Evolutionary conservation across 352 stramenopile genomes (phyloP), one percentile per base, ranked within the genome.

Genomic region (Pythium rishiriense): DNA sequence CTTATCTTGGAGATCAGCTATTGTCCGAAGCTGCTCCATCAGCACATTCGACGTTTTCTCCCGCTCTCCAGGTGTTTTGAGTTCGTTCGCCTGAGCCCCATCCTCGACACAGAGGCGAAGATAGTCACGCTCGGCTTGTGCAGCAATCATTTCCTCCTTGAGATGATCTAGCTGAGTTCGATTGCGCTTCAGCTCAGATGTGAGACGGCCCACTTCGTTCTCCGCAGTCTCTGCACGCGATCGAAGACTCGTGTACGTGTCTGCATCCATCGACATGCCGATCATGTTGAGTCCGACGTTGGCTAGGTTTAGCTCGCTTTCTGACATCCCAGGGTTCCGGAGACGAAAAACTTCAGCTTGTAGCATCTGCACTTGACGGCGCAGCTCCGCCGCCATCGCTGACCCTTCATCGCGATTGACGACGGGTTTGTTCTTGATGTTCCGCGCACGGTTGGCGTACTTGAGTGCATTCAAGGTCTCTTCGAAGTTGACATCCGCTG

Each of bases 381-480:
- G 82, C 49, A 95, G 69, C 57, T 93, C 87, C 14, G 85, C 73
- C 0, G 83, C 87, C 66, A 93, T 69, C 7, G 79, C 76, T 21
- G 87, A 94, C 5, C 74, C 74, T 65, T 93, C 83, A 47, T 96
- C 87, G 31, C 87, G 84, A 59, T 96, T 96, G 11, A 96, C 85
- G 19, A 96, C 78, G 1, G 87, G 80, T 45, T 94, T 94, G 73
- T 96, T 96, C 67, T 92, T 85, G 64, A 96, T 97, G 61, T 97
- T 97, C 21, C 88, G 74, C 5, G 90, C 90, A 42, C 91, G 87
- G 51, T 97, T 96, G 6, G 91, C 90, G 77, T 97, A 98, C 66
- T 96, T 95, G 35, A 98, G 75, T 4, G 93, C 93, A 65, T 94
- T 97, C 33, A 97, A 58, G 12, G 91, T 98, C 74, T 98, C 93